phyloP scores from a whole-genome alignment of 371 early-diverging fungal genomes.

The Capillidium heterosporum region DNA sequence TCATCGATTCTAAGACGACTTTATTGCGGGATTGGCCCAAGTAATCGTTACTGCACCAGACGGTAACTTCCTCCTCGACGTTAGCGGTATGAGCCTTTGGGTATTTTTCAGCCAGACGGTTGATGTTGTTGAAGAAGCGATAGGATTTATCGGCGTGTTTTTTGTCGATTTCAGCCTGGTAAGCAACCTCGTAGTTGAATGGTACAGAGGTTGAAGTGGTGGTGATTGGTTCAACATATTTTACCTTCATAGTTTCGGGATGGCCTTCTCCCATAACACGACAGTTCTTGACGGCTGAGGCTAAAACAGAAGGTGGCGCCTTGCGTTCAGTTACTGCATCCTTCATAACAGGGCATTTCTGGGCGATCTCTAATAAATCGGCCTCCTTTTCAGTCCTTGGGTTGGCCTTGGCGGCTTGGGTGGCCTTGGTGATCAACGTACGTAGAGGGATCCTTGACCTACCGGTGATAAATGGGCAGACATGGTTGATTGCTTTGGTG shows the following conservation, averaged over 20 bases:
- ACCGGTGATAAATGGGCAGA: too few species aligned
- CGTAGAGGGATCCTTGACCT: too few species aligned
- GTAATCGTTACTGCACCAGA: slow-evolving; percentile 98
- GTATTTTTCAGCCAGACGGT: slow-evolving; percentile 79
- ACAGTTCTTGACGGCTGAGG: slow-evolving; percentile 10
- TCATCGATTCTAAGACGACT: slow-evolving; percentile 73
- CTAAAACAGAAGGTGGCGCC: background rate
- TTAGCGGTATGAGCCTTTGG: slow-evolving; percentile 87
- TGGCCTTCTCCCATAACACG: slow-evolving; percentile 15
- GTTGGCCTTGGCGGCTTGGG: too few species aligned
- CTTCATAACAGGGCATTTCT: slow-evolving; percentile 83
- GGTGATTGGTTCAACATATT: slow-evolving; percentile 13
- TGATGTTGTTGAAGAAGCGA: slow-evolving; percentile 98
- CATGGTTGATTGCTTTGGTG: too few species aligned
- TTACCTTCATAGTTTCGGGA: background rate
- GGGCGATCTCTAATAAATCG: too few species aligned
- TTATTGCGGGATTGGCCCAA: slow-evolving; percentile 88
- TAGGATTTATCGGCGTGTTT: slow-evolving; percentile 93
- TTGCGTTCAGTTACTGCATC: slow-evolving; percentile 38
- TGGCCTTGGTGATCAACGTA: too few species aligned
- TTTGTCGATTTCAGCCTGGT: slow-evolving; percentile 67
- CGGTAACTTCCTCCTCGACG: slow-evolving; percentile 72
- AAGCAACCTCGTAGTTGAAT: slow-evolving; percentile 82
- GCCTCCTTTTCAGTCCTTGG: too few species aligned
- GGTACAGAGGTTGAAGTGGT: slow-evolving; percentile 23